Base-by-base conservation (phyloP, 495 filamentous ascomycete genomes). In the Pseudotulostoma volvatum region DNA sequence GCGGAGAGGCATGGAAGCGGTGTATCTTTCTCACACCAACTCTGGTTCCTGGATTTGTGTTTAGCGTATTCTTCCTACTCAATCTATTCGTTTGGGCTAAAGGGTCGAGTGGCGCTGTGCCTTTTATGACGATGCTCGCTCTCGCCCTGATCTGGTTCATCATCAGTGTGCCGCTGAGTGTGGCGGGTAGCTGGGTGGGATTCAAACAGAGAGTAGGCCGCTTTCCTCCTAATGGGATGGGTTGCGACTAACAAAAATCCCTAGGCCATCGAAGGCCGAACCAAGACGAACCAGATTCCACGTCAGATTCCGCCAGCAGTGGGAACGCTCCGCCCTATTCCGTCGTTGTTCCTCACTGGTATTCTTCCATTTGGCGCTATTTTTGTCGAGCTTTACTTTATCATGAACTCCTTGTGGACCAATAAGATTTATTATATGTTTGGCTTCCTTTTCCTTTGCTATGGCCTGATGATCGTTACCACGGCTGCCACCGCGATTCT, bases 371-470 rank as follows among this genome's bases (percentile, higher is more conserved):
- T 97, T 48, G 84, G 79, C 33, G 86, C 90, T 33, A 95, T 97
- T 59, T 93, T 93, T 44, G 84, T 96, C 31, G 92, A 97, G 59
- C 76, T 97, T 9, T 93, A 90, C 70, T 94, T 93, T 59, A 94
- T 97, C 62, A 90, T 95, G 82, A 87, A 76, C 60, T 86, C 79
- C 7, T 84, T 97, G 51, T 97, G 90, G 90, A 87, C 85, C 57
- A 82, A 76, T 66, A 88, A 88, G 65, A 84, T 97, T 40, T 97
- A 97, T 67, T 97, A 97, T 67, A 97, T 97, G 90, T 97, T 97
- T 48, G 90, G 90, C 19, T 97, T 97, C 69, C 68, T 97, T 30
- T 97, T 97, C 67, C 63, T 97, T 37, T 93, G 85, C 70, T 97
- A 92, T 59, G 88, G 81, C 11, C 73, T 97, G 45, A 95, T 96